These are phyloP conservation scores for Ogataea nonfermentans DNA, from an alignment of 805 yeast species.

Conservation along the genomic window DNA sequence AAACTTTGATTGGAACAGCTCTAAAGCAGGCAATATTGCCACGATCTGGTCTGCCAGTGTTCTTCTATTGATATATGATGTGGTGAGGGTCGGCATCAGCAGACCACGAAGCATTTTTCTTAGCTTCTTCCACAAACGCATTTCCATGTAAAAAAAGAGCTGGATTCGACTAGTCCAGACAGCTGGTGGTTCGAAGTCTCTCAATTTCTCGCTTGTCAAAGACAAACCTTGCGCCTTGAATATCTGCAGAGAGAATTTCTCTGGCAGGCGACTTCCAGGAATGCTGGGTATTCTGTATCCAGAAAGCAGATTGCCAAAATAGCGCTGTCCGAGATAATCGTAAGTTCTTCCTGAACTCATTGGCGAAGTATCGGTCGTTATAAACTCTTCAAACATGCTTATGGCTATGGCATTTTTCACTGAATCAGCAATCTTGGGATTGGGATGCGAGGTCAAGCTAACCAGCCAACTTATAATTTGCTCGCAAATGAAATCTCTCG, in stretches of 20 bases:
- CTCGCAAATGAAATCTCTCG: conserved; percentile 46
- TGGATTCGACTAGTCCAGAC: conserved; percentile 49
- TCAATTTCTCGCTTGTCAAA: not conserved
- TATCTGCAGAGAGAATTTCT: conserved; percentile 30
- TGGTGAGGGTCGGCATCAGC: conserved; percentile 54
- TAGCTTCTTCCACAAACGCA: conserved; percentile 51
- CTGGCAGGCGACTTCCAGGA: conserved; percentile 30
- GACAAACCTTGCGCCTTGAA: conserved; percentile 14
- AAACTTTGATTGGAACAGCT: conserved; percentile 40
- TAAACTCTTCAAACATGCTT: conserved; percentile 37
- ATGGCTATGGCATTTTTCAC: conserved; percentile 45
- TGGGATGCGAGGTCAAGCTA: conserved; percentile 39
- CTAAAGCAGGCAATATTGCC: conserved; percentile 51
- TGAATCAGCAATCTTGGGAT: conserved; percentile 36
- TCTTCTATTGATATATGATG: conserved; percentile 46
- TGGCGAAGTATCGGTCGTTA: conserved; percentile 35
- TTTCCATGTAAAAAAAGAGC: conserved; percentile 54
- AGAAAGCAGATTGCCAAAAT: conserved; percentile 34
- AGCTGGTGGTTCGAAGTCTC: not conserved
- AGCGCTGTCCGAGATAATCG: conserved; percentile 21
- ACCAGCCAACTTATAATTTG: conserved; percentile 52
- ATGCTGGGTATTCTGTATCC: conserved; percentile 36
- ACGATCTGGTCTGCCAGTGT: conserved; percentile 52
- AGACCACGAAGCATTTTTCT: conserved; percentile 49
- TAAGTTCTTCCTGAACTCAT: conserved; percentile 17